phyloP scores from a whole-genome alignment of 305 asterid species.

The Caryopteris hybrid region DNA sequence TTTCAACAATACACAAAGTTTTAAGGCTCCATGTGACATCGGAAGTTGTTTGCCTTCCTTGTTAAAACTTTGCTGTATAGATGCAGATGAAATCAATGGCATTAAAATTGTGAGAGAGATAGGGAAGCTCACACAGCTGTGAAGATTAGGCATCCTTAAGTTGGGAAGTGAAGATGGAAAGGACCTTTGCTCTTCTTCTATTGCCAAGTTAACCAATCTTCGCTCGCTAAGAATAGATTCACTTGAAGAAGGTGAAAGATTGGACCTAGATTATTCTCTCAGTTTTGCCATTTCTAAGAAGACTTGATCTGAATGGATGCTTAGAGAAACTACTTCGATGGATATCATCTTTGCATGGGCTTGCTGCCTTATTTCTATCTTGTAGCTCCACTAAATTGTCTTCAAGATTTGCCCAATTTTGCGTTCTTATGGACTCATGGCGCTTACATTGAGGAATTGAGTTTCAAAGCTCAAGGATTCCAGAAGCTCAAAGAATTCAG shows the following conservation, averaged over 20 bases:
- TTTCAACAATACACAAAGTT: not conserved
- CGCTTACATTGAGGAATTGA: constrained; percentile 12
- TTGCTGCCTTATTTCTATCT: not conserved
- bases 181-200: constrained; percentile 31
- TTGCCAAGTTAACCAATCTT: constrained; percentile 26
- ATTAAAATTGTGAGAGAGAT: not conserved
- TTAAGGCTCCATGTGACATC: not conserved
- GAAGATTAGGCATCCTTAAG: not conserved
- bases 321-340: constrained; percentile 25
- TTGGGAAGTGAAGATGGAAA: not conserved
- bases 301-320: constrained; percentile 7
- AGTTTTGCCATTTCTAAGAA: constrained; percentile 16
- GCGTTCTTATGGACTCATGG: not conserved
- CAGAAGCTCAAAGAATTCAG: not conserved
- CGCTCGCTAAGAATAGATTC: not conserved
- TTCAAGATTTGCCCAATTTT: constrained; percentile 26
- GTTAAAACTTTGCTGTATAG: not conserved
- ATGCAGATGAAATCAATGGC: not conserved
- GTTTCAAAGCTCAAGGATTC: constrained; percentile 21
- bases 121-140: not conserved
- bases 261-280: constrained; percentile 22
- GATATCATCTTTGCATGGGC: constrained; percentile 19
- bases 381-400: constrained; percentile 12
- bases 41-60: not conserved
- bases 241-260: not conserved